phyloP scores from a whole-genome alignment of 306 rosid species.

The Myrica gale region DNA sequence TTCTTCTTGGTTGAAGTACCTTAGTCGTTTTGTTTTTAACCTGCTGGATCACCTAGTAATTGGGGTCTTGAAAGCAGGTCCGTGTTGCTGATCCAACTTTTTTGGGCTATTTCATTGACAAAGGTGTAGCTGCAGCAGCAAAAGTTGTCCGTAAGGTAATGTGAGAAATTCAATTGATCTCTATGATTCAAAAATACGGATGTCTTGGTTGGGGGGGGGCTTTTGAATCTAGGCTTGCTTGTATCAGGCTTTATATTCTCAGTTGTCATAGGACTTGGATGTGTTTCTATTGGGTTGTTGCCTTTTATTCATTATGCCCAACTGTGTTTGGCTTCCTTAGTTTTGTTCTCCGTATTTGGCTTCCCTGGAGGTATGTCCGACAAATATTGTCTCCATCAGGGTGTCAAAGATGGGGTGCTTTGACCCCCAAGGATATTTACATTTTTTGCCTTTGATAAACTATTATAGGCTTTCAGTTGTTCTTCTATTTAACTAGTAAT shows the following conservation, averaged over 20 bases:
- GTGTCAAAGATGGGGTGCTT: not conserved
- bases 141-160: constrained; percentile 97
- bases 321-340: not conserved
- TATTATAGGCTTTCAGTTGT: not conserved
- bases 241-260: no score
- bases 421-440: not conserved
- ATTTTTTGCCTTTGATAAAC: not conserved
- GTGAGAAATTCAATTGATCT: not conserved
- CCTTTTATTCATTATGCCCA: not conserved
- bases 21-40: constrained; percentile 22
- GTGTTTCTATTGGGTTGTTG: not conserved
- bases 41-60: constrained; percentile 31
- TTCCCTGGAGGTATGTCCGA: not conserved
- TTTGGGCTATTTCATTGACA: constrained; percentile 92
- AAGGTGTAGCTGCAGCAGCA: constrained; percentile 91
- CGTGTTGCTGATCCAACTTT: constrained; percentile 96
- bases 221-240: no score
- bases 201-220: no score
- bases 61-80: constrained; percentile 63
- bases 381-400: not conserved
- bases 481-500: not conserved
- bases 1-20: constrained; percentile 8
- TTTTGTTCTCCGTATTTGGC: not conserved
- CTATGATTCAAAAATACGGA: not conserved
- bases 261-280: not conserved